phyloP scores from a whole-genome alignment of 2,329 filamentous ascomycete genomes.

The Clonostachys chloroleuca region DNA sequence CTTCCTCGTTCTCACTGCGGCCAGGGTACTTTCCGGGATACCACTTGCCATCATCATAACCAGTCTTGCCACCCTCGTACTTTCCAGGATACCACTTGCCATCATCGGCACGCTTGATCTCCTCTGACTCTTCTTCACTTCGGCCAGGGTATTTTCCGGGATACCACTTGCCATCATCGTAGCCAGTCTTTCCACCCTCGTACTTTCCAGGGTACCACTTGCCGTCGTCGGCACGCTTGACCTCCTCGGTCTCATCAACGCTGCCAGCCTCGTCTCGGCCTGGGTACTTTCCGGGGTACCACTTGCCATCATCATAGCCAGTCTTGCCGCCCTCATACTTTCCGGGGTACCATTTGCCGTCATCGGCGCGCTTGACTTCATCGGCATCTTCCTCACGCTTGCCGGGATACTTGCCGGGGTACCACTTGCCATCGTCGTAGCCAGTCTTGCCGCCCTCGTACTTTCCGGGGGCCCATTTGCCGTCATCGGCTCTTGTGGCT shows the following conservation, averaged over 20 bases:
- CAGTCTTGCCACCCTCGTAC: background rate
- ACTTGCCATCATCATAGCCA: constrained; percentile 1
- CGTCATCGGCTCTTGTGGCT: constrained; percentile 4
- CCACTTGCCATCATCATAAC: background rate
- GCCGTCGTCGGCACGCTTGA: constrained; percentile 1
- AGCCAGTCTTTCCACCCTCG: background rate
- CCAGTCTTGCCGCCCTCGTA: constrained; percentile 5
- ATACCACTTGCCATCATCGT: constrained; percentile 3
- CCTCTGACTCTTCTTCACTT: no score
- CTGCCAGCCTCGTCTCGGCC: no score
- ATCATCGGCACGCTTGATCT: background rate
- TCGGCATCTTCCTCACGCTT: no score
- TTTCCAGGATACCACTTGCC: background rate
- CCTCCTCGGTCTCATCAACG: no score
- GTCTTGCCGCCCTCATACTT: constrained; percentile 3
- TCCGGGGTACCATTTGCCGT: constrained; percentile 1
- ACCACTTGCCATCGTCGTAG: constrained; percentile 5
- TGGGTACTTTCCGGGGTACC: background rate
- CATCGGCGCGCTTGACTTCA: constrained; percentile 3
- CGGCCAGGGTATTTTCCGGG: background rate
- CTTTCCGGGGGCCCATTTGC: constrained; percentile 5
- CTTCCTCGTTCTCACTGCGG: background rate
- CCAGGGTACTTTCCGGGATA: constrained; percentile 3
- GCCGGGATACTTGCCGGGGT: constrained; percentile 2
- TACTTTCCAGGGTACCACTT: constrained; percentile 2